A percentile compares a stretch with the other conserved stretches of the same genome.
Evolutionary conservation across 192 early-diverging fungal genomes (phyloP).

Genomic region (Coemansia sp.): DNA sequence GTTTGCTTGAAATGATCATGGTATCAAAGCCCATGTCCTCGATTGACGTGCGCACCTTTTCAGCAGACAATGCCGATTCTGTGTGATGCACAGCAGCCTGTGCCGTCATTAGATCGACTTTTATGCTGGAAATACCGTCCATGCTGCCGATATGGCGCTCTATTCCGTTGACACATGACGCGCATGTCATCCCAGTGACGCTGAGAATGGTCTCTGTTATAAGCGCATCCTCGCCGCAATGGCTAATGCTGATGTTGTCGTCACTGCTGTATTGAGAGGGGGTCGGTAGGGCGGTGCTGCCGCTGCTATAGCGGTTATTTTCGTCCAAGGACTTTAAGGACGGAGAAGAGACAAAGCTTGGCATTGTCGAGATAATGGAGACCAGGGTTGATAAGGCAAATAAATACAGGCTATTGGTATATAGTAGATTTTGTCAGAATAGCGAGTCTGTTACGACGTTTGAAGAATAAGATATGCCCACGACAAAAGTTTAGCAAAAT

Average conservation of each 20-base stretch:
- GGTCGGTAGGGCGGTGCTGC: constrained; percentile 1
- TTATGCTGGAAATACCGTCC: constrained; percentile 57
- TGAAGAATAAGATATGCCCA: no score
- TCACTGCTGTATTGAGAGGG: constrained; percentile 13
- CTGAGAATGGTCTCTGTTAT: constrained; percentile 53
- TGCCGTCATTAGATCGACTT: constrained; percentile 65
- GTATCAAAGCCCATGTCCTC: constrained; percentile 78
- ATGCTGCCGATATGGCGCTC: constrained; percentile 43
- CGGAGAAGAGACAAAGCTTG: no score
- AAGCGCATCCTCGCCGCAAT: constrained; percentile 24
- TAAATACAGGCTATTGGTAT: no score
- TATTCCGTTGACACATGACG: constrained; percentile 77
- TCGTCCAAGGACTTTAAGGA: not conserved
- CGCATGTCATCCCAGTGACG: constrained; percentile 84
- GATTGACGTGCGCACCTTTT: constrained; percentile 57
- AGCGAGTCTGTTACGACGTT: no score
- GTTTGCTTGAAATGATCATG: constrained; percentile 34
- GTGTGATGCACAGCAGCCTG: constrained; percentile 61
- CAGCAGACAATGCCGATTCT: constrained; percentile 15
- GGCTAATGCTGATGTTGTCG: not conserved
- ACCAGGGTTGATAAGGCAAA: no score
- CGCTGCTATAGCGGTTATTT: constrained; percentile 6
- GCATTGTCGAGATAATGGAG: no score
- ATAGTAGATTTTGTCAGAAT: no score
- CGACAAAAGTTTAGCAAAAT: no score